Evolutionary conservation across 306 rosid species (phyloP), one percentile per base, ranked within the genome.

Genomic region (Cucumis cinereus): DNA sequence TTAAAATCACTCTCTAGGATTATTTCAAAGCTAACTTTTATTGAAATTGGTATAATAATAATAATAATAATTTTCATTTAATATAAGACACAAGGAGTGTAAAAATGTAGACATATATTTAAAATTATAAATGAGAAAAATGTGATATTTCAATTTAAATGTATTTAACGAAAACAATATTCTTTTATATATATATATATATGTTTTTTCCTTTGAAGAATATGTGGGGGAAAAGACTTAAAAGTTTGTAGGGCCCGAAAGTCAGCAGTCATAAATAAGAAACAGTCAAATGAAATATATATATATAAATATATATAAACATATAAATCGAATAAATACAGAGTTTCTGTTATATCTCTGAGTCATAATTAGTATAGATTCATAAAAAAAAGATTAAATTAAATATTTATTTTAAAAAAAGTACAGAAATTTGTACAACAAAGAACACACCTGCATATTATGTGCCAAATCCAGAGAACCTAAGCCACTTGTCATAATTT

Each of bases 381-480:
- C 47, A 50, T 16, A 16, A 50, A 50, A 47, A 12, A 13, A 3
- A 47, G 28, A 28, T 13, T 0, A 19, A 62, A n/a, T n/a, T n/a
- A n/a, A n/a, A n/a, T n/a, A n/a, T 28, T 28, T 28, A 1, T 28
- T 28, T 0, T 28, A 62, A 33, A 17, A 62, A 62, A 62, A 4
- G 70, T 63, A 63, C 71, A 63, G 45, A 63, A 63, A 63, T 16
- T 63, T 33, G 71, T 63, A 63, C 71, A 63, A 63, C 71, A 63
- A 63, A n/a, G 7, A 63, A 63, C 24, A 63, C 71, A 63, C 49
- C 71, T 63, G 71, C 71, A 35, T 63, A 10, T 19, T 63, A 63
- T 35, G 71, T 63, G 36, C 71, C 71, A 63, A 63, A 63, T 63
- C 49, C 71, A 35, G 49, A 63, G 71, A 63, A 63, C 71, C 71